Evolutionary conservation across 179 eudicot genomes (phyloP), one percentile per base, ranked within the genome.

Genomic region (Silene noctiflora): DNA sequence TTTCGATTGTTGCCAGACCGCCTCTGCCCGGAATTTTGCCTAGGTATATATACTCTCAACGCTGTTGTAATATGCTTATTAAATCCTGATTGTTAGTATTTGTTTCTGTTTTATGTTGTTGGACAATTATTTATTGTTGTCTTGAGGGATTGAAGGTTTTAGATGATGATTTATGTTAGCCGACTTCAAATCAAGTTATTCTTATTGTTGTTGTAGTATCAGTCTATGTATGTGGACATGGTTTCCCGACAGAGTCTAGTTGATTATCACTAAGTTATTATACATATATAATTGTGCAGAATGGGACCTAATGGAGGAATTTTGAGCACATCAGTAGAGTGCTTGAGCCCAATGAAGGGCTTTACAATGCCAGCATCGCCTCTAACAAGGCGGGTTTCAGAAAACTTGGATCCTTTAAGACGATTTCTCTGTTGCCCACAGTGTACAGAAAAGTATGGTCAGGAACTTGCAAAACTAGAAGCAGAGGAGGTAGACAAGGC

Each of bases 1-100:
- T 93, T 27, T 85, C 96, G 0, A 59, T 88, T 81, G 97, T 94
- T 70, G 85, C 87, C n/a, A 81, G 86, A 85, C 86, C 92, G 19
- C 86, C 92, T 73, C 73, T 81, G 48, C 84, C 91, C 1, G 88
- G 86, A n/a, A 83, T 87, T 72, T 88, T 93, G 78, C 87, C 92
- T 0, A 91, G 99, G 99, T 95, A 89, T 61, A 33, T 77, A 16
- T n/a, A n/a, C 0, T 3, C 24, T 7, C 61, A 10, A 42, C 13
- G 9, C 48, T 42, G 48, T 42, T 42, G 13, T 10, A n/a, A n/a
- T 0, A 42, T 42, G 48, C 48, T 9, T 42, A 42, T 35, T 42
- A 3, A 42, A 42, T 42, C 3, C 48, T 42, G 13, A 42, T 42
- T 42, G 48, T 42, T 42, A 8, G 12, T 42, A 42, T 8, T 42